These are phyloP conservation scores for Dillenia turbinata DNA, from an alignment of 164 flowering plant species.

Conservation along the genomic window DNA sequence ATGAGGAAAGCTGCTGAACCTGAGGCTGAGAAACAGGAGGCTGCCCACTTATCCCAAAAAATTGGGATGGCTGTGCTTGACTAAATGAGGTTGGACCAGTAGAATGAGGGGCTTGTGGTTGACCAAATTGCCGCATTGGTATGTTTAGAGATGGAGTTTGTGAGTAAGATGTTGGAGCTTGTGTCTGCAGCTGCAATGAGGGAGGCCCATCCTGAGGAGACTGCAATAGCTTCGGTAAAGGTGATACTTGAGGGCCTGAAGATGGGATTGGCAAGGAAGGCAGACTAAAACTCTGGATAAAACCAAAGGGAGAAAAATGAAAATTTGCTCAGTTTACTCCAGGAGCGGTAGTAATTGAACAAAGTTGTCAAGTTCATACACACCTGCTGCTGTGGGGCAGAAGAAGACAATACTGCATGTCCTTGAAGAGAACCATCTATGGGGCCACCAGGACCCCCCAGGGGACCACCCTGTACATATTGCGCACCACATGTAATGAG, in stretches of 20 bases:
- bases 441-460: constrained; percentile 35
- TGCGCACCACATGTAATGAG: not conserved
- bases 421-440: constrained; percentile 39
- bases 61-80: constrained; percentile 43
- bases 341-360: not conserved
- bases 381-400: constrained; percentile 56
- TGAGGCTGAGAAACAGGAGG: constrained; percentile 49
- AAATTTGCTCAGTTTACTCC: not conserved
- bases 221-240: constrained; percentile 54
- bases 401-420: constrained; percentile 32
- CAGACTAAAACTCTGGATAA: constrained; percentile 37
- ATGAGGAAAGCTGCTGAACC: constrained; percentile 39
- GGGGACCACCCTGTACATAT: constrained; percentile 32
- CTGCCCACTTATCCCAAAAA: constrained; percentile 41
- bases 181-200: constrained; percentile 47
- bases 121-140: constrained; percentile 30
- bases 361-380: not conserved
- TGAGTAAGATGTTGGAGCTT: constrained; percentile 31
- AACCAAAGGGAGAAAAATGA: not conserved
- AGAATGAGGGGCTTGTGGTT: constrained; percentile 33
- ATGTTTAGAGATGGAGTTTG: constrained; percentile 41
- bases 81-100: constrained; percentile 34
- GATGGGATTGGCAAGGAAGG: constrained; percentile 40
- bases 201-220: constrained; percentile 60
- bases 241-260: constrained; percentile 52